Base-by-base conservation (phyloP, 352 stramenopile genomes). In the Pythium monospermum region DNA sequence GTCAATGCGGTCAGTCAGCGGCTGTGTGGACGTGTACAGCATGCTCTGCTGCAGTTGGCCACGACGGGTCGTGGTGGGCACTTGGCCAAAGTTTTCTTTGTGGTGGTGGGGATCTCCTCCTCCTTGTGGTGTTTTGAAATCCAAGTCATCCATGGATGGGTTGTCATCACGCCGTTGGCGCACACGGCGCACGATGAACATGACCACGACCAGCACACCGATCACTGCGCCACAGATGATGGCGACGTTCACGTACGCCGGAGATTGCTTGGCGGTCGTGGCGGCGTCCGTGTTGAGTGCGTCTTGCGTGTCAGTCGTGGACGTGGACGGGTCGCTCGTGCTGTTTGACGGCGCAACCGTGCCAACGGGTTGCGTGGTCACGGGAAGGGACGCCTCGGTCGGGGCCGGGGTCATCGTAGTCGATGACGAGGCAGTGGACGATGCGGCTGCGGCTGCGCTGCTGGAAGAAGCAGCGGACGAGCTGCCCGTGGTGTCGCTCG, bases 161-260 rank as follows among this genome's bases (percentile, higher is more conserved):
- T n/a, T n/a, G 22, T 51, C 13, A 8, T 69, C 42, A 1, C 68
- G 69, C 25, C 59, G 69, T 50, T 58, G 23, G 28, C 57, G 61
- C 23, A 80, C 45, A 28, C 69, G 67, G 11, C 56, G 67, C 11
- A 64, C 53, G 21, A 90, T 61, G 45, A 90, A 86, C 3, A 76
- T 22, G 6, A 66, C 53, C 11, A 87, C 58, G 26, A 85, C 50
- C 18, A 83, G 37, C 12, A 73, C 61, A 12, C 71, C 69, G 19
- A 75, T 42, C 15, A 66, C 61, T 0, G 64, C 72, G 2, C 53
- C 73, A 42, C 61, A 46, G 26, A 87, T 64, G 39, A 89, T 66
- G 1, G 54, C 66, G 25, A 83, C 60, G 44, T 77, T 83, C 15
- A 83, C 45, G 30, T 60, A 50, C 15, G 53, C 28, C 0, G 68